phyloP scores from a whole-genome alignment of 768 basidiomycete genomes.

The Steccherinum ochraceum region DNA sequence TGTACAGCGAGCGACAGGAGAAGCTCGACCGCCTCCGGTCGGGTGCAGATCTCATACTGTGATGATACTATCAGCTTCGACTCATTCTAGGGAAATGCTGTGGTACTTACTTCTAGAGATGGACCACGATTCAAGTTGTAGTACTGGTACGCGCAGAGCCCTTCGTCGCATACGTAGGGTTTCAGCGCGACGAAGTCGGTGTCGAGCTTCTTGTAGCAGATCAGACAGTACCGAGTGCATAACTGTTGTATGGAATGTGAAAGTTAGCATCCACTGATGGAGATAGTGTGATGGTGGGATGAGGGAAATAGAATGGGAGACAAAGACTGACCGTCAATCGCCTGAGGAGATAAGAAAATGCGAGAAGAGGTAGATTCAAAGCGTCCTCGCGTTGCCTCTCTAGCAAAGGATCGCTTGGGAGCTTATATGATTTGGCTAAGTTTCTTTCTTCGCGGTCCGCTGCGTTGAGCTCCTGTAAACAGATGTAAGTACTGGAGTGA shows the following conservation, averaged over 20 bases:
- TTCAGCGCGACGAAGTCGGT: constrained; percentile 55
- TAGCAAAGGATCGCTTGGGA: constrained; percentile 53
- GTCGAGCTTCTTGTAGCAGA: constrained; percentile 58
- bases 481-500: neutral
- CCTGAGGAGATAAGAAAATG: constrained; percentile 60
- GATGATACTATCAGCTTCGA: no score
- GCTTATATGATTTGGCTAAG: constrained; percentile 31
- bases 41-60: constrained; percentile 66
- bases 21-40: constrained; percentile 59
- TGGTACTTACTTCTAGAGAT: constrained; percentile 49
- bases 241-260: no score
- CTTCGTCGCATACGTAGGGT: constrained; percentile 65
- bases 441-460: constrained; percentile 41
- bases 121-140: constrained; percentile 59
- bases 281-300: neutral
- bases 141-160: constrained; percentile 66
- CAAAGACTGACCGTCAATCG: constrained; percentile 53
- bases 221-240: constrained; percentile 65
- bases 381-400: constrained; percentile 25
- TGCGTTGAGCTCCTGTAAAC: constrained; percentile 16
- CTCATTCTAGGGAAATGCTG: constrained; percentile 2
- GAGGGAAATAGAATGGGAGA: no score
- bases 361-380: constrained; percentile 56
- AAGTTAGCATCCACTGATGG: neutral
- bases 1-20: constrained; percentile 58